Evolutionary conservation across 768 basidiomycete genomes (phyloP), one percentile per base, ranked within the genome.

Genomic region (Hypholoma fasciculare): DNA sequence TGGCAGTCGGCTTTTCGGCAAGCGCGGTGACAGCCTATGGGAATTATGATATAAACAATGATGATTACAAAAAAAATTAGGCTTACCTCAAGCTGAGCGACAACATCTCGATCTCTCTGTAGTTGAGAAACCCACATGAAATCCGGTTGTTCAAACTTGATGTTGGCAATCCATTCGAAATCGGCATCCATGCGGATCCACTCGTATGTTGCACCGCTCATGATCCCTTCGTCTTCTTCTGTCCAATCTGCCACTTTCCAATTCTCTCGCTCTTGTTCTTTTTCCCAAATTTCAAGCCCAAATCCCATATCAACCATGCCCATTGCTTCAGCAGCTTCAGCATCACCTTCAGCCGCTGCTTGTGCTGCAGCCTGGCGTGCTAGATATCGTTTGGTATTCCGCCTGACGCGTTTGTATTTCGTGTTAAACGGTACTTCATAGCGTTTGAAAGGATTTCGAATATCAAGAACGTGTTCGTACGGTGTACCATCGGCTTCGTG

Each of bases 131-230:
- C 91, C 95, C 96, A 99, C 93, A 96, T 96, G 67, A 95, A 98
- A 76, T 96, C 95, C 43, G 93, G 94, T 75, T 98, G 94, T 51
- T 96, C 91, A 62, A 96, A 98, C 61, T 86, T 87, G 60, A 98
- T 84, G 39, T 82, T 82, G n/a, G 93, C 90, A 54, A 98, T 91
- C 97, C 97, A 99, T 75, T 99, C 97, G 71, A 97, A 96, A 70
- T 99, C 97, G 14, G 97, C 95, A 68, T 99, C 97, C 82, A 98
- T 92, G 61, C 97, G 81, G 58, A 99, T 98, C 96, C 96, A 99
- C 74, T 99, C 97, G 72, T 98, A 99, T 3, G 94, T 96, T 61
- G 96, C 96, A 16, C 92, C 92, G 39, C 90, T 88, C 93, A 98
- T 96, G 43, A 82, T 79, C 59, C 89, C 87, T 68, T 97, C 96